phyloP scores from a whole-genome alignment of 2,329 filamentous ascomycete species.

The Hortaea sp. region DNA sequence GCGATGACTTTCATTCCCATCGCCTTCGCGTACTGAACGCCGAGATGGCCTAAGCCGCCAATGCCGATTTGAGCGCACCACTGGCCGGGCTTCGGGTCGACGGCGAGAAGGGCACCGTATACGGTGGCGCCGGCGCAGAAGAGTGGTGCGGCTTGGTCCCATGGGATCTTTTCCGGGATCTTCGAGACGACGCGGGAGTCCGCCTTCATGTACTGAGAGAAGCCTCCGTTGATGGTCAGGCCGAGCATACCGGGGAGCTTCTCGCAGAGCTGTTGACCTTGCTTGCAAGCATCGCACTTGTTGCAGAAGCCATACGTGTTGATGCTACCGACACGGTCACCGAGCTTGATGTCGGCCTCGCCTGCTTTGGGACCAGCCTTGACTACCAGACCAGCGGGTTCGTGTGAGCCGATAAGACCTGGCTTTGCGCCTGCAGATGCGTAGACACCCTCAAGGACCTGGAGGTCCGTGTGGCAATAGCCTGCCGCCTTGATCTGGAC shows the following conservation, averaged over 20 bases:
- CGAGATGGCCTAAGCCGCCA: slow-evolving; percentile 23
- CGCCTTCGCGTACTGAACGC: slow-evolving; percentile 24
- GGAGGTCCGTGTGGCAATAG: slow-evolving; percentile 6
- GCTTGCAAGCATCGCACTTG: slow-evolving; percentile 5
- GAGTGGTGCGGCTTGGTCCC: slow-evolving; percentile 30
- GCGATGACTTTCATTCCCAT: slow-evolving; percentile 31
- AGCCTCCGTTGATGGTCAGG: slow-evolving; percentile 5
- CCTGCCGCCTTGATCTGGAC: slow-evolving; percentile 6
- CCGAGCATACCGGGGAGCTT: slow-evolving; percentile 5
- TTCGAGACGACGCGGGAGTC: slow-evolving; percentile 2
- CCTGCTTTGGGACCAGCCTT: slow-evolving; percentile 1
- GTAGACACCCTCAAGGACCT: slow-evolving; percentile 4
- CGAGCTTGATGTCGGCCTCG: neutral
- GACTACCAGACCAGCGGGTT: slow-evolving; percentile 4
- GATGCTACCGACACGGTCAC: slow-evolving; percentile 2
- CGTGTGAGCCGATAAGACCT: slow-evolving; percentile 3
- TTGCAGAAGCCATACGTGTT: slow-evolving; percentile 4
- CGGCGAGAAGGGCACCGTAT: slow-evolving; percentile 24
- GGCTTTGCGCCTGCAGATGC: slow-evolving; percentile 4
- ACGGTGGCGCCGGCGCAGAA: slow-evolving; percentile 31
- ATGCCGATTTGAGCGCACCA: slow-evolving; percentile 31
- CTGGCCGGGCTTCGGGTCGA: slow-evolving; percentile 27
- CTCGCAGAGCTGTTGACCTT: slow-evolving; percentile 3
- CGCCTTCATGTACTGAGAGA: slow-evolving; percentile 4
- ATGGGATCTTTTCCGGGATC: slow-evolving; percentile 27